Evolutionary conservation across 2,329 filamentous ascomycete species (phyloP).

Genomic region (Fonsecaea erecta): DNA sequence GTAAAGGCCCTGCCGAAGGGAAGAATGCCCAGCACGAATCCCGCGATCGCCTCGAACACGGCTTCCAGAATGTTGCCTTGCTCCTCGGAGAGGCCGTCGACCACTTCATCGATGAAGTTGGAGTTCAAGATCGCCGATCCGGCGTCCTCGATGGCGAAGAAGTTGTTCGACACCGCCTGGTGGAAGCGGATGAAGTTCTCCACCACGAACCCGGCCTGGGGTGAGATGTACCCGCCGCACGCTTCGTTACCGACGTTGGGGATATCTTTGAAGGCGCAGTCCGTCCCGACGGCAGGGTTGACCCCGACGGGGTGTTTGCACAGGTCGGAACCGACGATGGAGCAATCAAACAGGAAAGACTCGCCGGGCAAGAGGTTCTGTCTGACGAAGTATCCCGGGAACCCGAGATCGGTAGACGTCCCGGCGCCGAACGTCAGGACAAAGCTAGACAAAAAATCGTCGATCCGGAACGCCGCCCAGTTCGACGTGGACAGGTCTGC

Average conservation of each 20-base stretch:
- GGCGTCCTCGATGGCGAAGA: conserved; percentile 14
- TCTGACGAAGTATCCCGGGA: conserved; percentile 13
- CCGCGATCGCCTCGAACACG: neutral
- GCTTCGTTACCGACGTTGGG: neutral
- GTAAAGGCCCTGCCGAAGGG: neutral
- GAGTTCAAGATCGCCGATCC: neutral
- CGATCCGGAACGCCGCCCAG: conserved; percentile 17
- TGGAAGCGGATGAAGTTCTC: conserved; percentile 18
- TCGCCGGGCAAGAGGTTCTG: neutral
- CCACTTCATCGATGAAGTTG: conserved; percentile 12
- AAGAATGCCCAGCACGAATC: neutral
- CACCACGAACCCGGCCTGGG: conserved; percentile 15
- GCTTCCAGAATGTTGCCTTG: conserved; percentile 1
- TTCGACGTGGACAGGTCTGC: conserved; percentile 2
- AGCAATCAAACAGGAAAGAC: conserved; percentile 10
- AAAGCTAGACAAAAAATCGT: conserved; percentile 8
- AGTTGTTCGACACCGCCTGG: conserved; percentile 9
- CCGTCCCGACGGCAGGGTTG: neutral
- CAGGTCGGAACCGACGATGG: neutral
- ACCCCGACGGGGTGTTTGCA: neutral
- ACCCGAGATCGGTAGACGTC: neutral
- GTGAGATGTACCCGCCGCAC: conserved; percentile 9
- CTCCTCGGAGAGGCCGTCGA: neutral
- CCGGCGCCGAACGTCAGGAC: conserved; percentile 6
- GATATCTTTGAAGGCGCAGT: conserved; percentile 13